Conservation (phyloP, 306 rosid genomes). For the Sindora glabra region DNA sequence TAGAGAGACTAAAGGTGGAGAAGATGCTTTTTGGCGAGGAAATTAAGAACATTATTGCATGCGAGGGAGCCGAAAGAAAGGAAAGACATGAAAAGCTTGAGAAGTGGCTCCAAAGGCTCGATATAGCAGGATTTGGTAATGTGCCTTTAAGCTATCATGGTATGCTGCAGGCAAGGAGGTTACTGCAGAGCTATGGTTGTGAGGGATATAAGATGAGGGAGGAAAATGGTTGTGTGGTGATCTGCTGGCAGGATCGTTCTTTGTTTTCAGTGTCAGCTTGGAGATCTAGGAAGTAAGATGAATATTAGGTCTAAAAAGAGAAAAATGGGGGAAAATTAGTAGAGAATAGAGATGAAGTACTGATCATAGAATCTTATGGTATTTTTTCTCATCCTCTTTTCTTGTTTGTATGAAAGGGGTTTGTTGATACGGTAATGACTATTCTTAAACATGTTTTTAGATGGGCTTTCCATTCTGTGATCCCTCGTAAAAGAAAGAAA, state of each 20-base stretch:
- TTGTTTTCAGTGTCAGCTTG: slow-evolving; percentile 74
- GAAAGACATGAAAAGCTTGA: slow-evolving; percentile 80
- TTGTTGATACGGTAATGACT: slow-evolving; percentile 18
- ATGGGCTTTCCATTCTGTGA: too few relatives aligned
- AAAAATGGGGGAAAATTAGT: neutral
- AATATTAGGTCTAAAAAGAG: neutral
- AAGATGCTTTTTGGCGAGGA: slow-evolving; percentile 87
- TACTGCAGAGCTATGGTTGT: slow-evolving; percentile 67
- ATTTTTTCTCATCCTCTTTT: neutral
- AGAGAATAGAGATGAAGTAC: slow-evolving; percentile 5
- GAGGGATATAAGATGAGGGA: slow-evolving; percentile 78
- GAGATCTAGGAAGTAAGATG: slow-evolving; percentile 63
- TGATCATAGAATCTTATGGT: slow-evolving; percentile 13
- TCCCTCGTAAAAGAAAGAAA: too few relatives aligned
- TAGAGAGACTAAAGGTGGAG: slow-evolving; percentile 79
- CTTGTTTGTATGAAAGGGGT: slow-evolving; percentile 18
- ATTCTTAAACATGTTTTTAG: slow-evolving; percentile 23
- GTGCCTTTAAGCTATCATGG: slow-evolving; percentile 60
- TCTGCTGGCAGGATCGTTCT: slow-evolving; percentile 80
- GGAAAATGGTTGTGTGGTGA: slow-evolving; percentile 53
- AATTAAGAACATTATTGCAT: slow-evolving; percentile 78
- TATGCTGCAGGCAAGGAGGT: slow-evolving; percentile 58
- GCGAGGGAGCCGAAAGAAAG: slow-evolving; percentile 79
- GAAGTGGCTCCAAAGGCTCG: slow-evolving; percentile 70
- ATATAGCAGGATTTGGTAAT: slow-evolving; percentile 53